Conservation (phyloP, 768 basidiomycete genomes). For the Collybia sordida region DNA sequence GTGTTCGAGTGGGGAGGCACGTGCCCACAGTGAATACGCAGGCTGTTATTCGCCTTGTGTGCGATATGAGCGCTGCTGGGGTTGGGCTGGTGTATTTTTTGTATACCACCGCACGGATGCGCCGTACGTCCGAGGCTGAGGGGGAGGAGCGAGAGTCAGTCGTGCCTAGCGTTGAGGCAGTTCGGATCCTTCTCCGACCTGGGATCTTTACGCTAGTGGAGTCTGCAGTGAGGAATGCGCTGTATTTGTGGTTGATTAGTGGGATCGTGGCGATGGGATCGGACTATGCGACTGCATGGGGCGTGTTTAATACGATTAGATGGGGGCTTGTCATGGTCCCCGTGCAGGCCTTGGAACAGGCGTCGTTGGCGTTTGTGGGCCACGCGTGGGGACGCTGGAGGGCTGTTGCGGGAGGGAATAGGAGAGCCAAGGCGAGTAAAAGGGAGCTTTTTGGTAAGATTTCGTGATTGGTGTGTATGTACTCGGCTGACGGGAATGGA, state of each 20-base stretch:
- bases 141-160: slow-evolving; percentile 2
- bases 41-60: slow-evolving; percentile 20
- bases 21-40: slow-evolving; percentile 16
- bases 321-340: slow-evolving; percentile 26
- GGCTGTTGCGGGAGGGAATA: background rate
- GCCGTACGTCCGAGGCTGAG: background rate
- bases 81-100: background rate
- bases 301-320: slow-evolving; percentile 22
- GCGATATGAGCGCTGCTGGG: slow-evolving; percentile 9
- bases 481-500: no score
- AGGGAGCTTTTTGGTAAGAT: no score
- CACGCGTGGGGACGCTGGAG: slow-evolving; percentile 19
- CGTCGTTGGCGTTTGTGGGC: slow-evolving; percentile 22
- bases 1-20: slow-evolving; percentile 12
- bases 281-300: slow-evolving; percentile 24
- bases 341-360: slow-evolving; percentile 17
- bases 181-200: slow-evolving; percentile 7
- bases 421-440: background rate
- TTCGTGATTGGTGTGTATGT: no score
- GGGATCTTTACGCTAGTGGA: slow-evolving; percentile 20
- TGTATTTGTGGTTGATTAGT: slow-evolving; percentile 22
- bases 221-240: slow-evolving; percentile 18
- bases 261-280: slow-evolving; percentile 21
- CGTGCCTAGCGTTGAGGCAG: slow-evolving; percentile 4
- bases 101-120: background rate